phyloP scores from a whole-genome alignment of 495 filamentous ascomycete genomes.

The Delitschia confertaspora region DNA sequence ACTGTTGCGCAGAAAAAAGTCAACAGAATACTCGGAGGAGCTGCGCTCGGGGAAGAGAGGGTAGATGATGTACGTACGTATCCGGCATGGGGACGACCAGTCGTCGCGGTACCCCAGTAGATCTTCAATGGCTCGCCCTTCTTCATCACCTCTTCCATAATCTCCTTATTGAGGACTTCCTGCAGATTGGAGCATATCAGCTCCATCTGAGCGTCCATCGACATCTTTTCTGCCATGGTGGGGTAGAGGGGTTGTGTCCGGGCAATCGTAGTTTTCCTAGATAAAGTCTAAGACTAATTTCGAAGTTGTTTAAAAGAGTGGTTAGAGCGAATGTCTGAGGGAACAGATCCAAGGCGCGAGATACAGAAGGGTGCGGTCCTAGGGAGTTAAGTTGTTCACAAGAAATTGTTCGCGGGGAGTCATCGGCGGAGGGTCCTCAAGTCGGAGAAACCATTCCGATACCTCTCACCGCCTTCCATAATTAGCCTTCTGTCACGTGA shows the following conservation, averaged over 20 bases:
- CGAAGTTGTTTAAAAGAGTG: too few species aligned
- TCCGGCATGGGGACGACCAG: constrained; percentile 68
- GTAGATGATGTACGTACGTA: constrained; percentile 41
- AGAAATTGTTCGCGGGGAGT: constrained; percentile 1
- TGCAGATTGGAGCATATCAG: constrained; percentile 74
- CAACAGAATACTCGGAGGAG: not conserved
- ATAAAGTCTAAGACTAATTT: too few species aligned
- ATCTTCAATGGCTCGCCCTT: constrained; percentile 32
- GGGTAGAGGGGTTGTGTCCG: not conserved
- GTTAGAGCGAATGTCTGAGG: too few species aligned
- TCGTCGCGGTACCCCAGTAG: constrained; percentile 56
- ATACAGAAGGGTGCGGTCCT: not conserved
- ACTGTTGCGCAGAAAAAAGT: constrained; percentile 30
- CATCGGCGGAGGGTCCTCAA: not conserved
- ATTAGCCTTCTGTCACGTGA: too few species aligned
- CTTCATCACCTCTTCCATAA: constrained; percentile 66
- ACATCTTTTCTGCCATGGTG: constrained; percentile 2
- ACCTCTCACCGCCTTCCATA: not conserved
- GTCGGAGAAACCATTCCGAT: too few species aligned
- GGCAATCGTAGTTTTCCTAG: too few species aligned
- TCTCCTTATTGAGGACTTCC: constrained; percentile 78
- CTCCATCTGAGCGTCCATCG: constrained; percentile 42
- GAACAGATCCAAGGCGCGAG: not conserved
- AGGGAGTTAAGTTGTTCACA: not conserved
- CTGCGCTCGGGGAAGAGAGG: not conserved